A percentile compares a stretch with the other conserved stretches of the same genome.
phyloP scores from a whole-genome alignment of 441 rosid species.

The Arabidopsis hybrid region DNA sequence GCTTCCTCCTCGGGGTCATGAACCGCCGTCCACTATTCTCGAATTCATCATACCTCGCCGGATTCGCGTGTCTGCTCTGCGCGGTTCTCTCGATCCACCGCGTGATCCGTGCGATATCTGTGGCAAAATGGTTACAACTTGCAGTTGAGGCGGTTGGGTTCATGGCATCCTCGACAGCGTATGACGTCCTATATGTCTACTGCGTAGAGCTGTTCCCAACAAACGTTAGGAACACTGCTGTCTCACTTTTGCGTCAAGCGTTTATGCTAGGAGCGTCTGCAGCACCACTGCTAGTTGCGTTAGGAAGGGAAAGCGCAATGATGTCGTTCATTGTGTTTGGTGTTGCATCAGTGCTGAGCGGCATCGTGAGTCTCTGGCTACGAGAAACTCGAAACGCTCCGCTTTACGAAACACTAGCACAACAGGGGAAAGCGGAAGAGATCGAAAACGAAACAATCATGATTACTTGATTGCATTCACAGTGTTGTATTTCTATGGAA shows the following conservation, averaged over 20 bases:
- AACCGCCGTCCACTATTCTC: slow-evolving; percentile 61
- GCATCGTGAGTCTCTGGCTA: slow-evolving; percentile 60
- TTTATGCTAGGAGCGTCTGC: slow-evolving; percentile 76
- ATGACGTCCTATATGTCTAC: slow-evolving; percentile 62
- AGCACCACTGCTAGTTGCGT: slow-evolving; percentile 62
- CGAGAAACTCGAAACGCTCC: slow-evolving; percentile 69
- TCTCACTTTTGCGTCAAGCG: slow-evolving; percentile 66
- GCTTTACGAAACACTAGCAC: slow-evolving; percentile 65
- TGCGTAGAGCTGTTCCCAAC: slow-evolving; percentile 74
- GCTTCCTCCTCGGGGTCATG: slow-evolving; percentile 51
- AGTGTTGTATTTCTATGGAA: slow-evolving; percentile 8
- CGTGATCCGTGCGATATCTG: slow-evolving; percentile 13
- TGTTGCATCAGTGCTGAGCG: slow-evolving; percentile 55
- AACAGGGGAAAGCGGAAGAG: slow-evolving; percentile 63
- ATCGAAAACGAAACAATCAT: slow-evolving; percentile 24
- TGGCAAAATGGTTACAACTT: slow-evolving; percentile 57
- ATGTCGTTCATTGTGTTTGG: slow-evolving; percentile 60
- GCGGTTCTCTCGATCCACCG: slow-evolving; percentile 48
- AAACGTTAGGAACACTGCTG: slow-evolving; percentile 69
- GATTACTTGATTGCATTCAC: neutral
- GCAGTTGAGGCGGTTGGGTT: slow-evolving; percentile 56
- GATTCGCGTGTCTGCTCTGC: slow-evolving; percentile 58
- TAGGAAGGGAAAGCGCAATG: slow-evolving; percentile 58
- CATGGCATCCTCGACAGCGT: slow-evolving; percentile 66
- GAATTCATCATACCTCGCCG: slow-evolving; percentile 53